Percentiles rank a stretch among this genome's conserved stretches.
phyloP scores from a whole-genome alignment of 2,329 filamentous ascomycete species.

The Xylaria sp. region DNA sequence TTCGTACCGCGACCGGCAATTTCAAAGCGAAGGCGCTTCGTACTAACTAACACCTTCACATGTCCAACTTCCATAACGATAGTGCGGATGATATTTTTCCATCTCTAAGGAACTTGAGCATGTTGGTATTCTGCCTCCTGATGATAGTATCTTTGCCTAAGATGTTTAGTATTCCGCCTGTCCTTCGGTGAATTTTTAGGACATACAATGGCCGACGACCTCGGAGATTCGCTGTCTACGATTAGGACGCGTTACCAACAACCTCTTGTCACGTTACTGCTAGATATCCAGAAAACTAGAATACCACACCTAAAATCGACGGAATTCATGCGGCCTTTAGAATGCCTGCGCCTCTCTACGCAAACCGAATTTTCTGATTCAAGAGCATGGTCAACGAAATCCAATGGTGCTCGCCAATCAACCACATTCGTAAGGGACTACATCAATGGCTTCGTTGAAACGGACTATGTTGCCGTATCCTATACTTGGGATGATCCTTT shows the following conservation, averaged over 20 bases:
- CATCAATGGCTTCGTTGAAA: not conserved
- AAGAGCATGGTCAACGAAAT: not conserved
- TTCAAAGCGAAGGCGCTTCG: too few species aligned
- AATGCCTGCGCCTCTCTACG: not conserved
- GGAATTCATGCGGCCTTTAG: not conserved
- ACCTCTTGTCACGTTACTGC: not conserved
- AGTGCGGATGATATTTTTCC: too few species aligned
- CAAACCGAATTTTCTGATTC: not conserved
- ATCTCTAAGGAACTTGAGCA: too few species aligned
- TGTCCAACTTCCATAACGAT: too few species aligned
- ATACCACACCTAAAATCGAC: slow-evolving; percentile 1
- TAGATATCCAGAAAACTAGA: not conserved
- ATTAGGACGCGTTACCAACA: slow-evolving; percentile 2
- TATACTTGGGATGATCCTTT: slow-evolving; percentile 2
- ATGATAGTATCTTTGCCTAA: too few species aligned
- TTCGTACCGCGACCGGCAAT: too few species aligned
- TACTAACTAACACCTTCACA: too few species aligned
- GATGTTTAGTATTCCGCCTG: too few species aligned
- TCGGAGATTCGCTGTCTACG: slow-evolving; percentile 3
- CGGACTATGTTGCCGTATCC: slow-evolving; percentile 9
- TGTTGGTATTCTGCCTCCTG: too few species aligned
- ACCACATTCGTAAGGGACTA: not conserved
- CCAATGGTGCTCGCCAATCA: not conserved
- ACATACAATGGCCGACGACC: slow-evolving; percentile 13
- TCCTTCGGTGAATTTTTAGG: too few species aligned